phyloP scores from a whole-genome alignment of 345 rosid genomes.

The Geranium brycei region DNA sequence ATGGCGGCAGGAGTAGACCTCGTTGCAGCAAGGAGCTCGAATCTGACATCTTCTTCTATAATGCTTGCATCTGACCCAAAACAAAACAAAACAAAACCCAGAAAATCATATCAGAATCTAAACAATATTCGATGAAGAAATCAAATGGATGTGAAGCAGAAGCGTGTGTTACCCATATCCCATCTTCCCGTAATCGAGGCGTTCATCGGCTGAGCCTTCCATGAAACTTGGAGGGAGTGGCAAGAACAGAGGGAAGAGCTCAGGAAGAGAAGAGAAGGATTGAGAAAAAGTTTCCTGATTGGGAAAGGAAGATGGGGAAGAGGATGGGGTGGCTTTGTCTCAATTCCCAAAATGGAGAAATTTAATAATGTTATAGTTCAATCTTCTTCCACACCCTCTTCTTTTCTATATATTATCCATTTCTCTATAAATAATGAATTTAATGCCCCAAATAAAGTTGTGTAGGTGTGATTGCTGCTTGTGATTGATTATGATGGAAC shows the following conservation, averaged over 20 bases:
- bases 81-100: not conserved
- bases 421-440: no score
- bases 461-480: no score
- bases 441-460: no score
- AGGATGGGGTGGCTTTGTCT: not conserved
- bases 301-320: conserved; percentile 6
- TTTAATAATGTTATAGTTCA: no score
- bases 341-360: not conserved
- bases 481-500: no score
- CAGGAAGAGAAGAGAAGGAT: conserved; percentile 11
- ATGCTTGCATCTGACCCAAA: conserved; percentile 36
- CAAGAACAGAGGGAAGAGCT: conserved; percentile 4
- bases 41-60: conserved; percentile 50
- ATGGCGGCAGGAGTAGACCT: conserved; percentile 49
- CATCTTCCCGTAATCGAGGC: conserved; percentile 86
- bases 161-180: conserved; percentile 51
- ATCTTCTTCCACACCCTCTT: no score
- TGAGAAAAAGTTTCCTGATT: conserved; percentile 16
- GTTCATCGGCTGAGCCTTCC: conserved; percentile 58
- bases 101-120: not conserved
- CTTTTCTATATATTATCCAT: no score
- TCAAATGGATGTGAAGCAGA: not conserved
- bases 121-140: not conserved
- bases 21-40: conserved; percentile 53
- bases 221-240: conserved; percentile 24